Conservation (phyloP, 148 eudicot genomes). For the Gaultheria prostrata region DNA sequence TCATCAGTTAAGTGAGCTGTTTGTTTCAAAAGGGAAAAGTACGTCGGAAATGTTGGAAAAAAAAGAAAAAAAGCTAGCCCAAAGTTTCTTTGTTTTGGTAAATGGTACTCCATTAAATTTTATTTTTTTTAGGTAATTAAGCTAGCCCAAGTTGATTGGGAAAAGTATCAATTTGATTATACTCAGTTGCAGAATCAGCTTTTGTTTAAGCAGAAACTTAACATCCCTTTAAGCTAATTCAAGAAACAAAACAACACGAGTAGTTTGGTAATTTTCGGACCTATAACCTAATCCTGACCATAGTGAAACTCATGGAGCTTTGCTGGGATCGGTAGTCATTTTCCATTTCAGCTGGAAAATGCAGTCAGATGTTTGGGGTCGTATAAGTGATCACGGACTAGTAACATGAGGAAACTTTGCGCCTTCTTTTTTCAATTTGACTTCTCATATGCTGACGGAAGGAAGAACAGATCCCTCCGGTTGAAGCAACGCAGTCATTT, state of each 20-base stretch:
- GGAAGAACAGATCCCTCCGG: neutral
- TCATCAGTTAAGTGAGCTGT: no score
- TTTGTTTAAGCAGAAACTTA: neutral
- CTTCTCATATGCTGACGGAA: neutral
- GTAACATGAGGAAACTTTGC: no score
- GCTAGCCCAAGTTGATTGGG: neutral
- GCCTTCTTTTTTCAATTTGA: neutral
- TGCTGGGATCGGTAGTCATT: neutral
- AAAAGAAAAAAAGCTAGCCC: no score
- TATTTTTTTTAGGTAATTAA: no score
- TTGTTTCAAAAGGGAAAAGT: no score
- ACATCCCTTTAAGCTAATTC: neutral
- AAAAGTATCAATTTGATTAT: neutral
- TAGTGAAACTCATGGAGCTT: neutral
- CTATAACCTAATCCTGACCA: neutral
- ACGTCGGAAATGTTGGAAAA: no score
- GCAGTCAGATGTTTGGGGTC: no score
- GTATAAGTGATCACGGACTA: no score
- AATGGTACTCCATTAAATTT: no score
- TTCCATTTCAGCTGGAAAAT: no score
- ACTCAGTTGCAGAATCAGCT: neutral
- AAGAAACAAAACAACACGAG: neutral
- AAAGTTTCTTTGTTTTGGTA: no score
- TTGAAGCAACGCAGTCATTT: neutral
- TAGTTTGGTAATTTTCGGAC: neutral